These are phyloP conservation scores for Aureobasidium melanogenum DNA, from an alignment of 2,329 filamentous ascomycete species.

Conservation along the genomic window DNA sequence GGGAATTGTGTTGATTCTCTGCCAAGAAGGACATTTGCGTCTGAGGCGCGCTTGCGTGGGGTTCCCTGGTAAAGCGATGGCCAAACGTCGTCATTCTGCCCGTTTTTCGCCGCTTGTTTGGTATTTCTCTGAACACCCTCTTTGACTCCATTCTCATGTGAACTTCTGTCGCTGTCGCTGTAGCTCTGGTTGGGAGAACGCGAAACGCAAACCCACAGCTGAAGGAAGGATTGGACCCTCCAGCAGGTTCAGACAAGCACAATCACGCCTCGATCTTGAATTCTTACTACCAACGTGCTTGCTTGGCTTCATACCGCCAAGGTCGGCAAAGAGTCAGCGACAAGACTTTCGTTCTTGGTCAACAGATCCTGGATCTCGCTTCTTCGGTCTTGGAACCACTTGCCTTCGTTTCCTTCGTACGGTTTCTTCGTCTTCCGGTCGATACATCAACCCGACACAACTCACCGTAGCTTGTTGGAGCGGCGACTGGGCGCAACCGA, in stretches of 20 bases:
- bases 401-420: background rate
- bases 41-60: background rate
- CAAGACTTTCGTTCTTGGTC: constrained; percentile 4
- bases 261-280: background rate
- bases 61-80: background rate
- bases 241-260: background rate
- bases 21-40: constrained; percentile 3
- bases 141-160: background rate
- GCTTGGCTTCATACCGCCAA: constrained; percentile 8
- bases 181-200: background rate
- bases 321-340: constrained; percentile 9
- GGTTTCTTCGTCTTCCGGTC: background rate
- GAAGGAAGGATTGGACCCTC: background rate
- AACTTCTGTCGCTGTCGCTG: background rate
- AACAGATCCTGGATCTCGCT: background rate
- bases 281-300: background rate
- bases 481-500: constrained; percentile 43
- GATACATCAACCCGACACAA: background rate
- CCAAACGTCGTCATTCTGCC: background rate
- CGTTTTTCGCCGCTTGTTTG: constrained; percentile 5
- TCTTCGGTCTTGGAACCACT: background rate
- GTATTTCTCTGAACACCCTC: background rate
- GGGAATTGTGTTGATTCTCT: background rate
- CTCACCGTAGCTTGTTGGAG: constrained; percentile 20
- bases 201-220: background rate